Conservation (phyloP, 495 filamentous ascomycete species). For the Daldinia bambusicola region DNA sequence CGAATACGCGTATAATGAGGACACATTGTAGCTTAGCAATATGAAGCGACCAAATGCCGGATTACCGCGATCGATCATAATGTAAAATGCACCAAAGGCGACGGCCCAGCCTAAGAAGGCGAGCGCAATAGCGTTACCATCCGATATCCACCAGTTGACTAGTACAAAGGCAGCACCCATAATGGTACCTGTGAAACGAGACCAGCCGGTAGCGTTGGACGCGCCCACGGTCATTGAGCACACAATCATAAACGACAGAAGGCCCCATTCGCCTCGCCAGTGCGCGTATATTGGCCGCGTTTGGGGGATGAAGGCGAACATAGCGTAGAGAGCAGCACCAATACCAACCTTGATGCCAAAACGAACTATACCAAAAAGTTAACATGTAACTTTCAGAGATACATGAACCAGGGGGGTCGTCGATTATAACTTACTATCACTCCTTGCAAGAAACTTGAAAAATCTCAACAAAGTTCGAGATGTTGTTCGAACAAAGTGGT, state of each 20-base stretch:
- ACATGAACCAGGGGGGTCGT: not conserved
- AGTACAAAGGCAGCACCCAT: conserved; percentile 81
- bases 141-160: conserved; percentile 77
- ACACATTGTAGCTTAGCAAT: conserved; percentile 96
- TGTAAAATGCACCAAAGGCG: conserved; percentile 83
- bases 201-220: conserved; percentile 87
- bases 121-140: conserved; percentile 76
- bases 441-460: conserved; percentile 56
- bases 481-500: conserved; percentile 46
- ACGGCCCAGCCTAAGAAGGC: conserved; percentile 83
- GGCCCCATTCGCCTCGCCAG: conserved; percentile 97
- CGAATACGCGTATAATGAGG: conserved; percentile 92
- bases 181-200: conserved; percentile 88
- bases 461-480: conserved; percentile 55
- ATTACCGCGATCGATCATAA: conserved; percentile 84
- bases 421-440: conserved; percentile 57
- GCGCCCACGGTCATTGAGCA: conserved; percentile 97
- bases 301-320: conserved; percentile 81
- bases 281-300: conserved; percentile 83
- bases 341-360: conserved; percentile 94
- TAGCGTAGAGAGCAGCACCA: conserved; percentile 85
- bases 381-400: conserved; percentile 29
- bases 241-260: conserved; percentile 97
- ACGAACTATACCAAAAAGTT: conserved; percentile 53
- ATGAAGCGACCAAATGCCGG: conserved; percentile 93